Evolutionary conservation across 495 filamentous ascomycete genomes (phyloP).

Genomic region (Penicillium argentinense): DNA sequence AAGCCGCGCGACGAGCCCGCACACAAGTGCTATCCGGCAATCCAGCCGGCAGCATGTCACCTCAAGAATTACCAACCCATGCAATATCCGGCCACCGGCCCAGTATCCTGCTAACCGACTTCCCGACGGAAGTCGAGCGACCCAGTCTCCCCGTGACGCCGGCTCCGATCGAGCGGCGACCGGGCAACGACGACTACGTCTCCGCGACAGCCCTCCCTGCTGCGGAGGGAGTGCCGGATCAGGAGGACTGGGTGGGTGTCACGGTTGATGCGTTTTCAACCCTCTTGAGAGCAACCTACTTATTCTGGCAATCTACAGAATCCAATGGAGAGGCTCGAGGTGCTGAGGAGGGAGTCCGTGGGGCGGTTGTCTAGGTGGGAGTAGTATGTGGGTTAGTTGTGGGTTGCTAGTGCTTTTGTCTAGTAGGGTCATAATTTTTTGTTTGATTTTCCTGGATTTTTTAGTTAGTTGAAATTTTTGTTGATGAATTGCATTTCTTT

Average conservation of each 20-base stretch:
- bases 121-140: slow-evolving; percentile 78
- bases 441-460: no score
- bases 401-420: no score
- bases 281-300: slow-evolving; percentile 56
- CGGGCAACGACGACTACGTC: slow-evolving; percentile 47
- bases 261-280: slow-evolving; percentile 53
- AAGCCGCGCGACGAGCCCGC: slow-evolving; percentile 60
- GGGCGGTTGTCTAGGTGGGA: no score
- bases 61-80: background rate
- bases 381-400: no score
- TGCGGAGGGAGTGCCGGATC: slow-evolving; percentile 79
- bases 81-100: slow-evolving; percentile 34
- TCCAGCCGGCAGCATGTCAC: slow-evolving; percentile 4
- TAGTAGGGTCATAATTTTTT: slow-evolving; percentile 40
- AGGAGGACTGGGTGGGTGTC: slow-evolving; percentile 86
- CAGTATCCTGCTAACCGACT: slow-evolving; percentile 74
- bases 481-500: no score
- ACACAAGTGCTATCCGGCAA: slow-evolving; percentile 53
- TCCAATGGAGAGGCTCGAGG: slow-evolving; percentile 65
- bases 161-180: slow-evolving; percentile 63
- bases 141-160: slow-evolving; percentile 92
- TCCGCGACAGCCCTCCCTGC: slow-evolving; percentile 52
- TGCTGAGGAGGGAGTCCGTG: slow-evolving; percentile 64
- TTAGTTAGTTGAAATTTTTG: no score
- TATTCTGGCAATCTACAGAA: slow-evolving; percentile 66